A percentile compares a stretch with the other conserved stretches of the same genome.
phyloP scores from a whole-genome alignment of 345 rosid species.

The Populus nigra region DNA sequence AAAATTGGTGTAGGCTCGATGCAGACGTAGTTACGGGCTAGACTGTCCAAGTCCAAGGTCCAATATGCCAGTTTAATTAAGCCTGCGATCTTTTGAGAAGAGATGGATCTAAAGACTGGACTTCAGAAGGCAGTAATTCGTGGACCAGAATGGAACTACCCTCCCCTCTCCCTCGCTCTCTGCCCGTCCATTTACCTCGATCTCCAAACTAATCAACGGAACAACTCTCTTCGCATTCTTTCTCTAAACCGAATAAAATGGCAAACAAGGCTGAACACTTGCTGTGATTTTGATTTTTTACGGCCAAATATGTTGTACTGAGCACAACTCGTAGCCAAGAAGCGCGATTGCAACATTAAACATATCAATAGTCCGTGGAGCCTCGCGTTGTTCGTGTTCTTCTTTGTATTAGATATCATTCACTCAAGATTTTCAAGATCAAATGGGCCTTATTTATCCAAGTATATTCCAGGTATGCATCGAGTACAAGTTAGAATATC shows the following conservation, averaged over 20 bases:
- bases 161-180: neutral
- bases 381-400: neutral
- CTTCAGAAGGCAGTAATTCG: neutral
- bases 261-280: neutral
- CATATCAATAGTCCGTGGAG: neutral
- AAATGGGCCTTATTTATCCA: neutral
- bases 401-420: neutral
- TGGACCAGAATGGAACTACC: too few species aligned
- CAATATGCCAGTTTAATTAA: neutral
- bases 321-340: neutral
- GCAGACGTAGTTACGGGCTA: neutral
- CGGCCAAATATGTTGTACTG: neutral
- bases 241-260: neutral
- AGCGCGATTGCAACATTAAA: neutral
- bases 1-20: neutral
- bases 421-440: neutral
- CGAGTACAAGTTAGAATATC: neutral
- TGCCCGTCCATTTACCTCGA: neutral
- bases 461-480: neutral
- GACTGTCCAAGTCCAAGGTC: neutral
- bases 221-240: neutral
- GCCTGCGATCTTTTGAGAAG: neutral
- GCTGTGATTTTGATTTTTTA: neutral
- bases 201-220: neutral
- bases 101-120: neutral